Percentiles rank a stretch among this genome's conserved stretches.
phyloP scores from a whole-genome alignment of 2,329 filamentous ascomycete genomes.

The Diaporthe citrichinensis region DNA sequence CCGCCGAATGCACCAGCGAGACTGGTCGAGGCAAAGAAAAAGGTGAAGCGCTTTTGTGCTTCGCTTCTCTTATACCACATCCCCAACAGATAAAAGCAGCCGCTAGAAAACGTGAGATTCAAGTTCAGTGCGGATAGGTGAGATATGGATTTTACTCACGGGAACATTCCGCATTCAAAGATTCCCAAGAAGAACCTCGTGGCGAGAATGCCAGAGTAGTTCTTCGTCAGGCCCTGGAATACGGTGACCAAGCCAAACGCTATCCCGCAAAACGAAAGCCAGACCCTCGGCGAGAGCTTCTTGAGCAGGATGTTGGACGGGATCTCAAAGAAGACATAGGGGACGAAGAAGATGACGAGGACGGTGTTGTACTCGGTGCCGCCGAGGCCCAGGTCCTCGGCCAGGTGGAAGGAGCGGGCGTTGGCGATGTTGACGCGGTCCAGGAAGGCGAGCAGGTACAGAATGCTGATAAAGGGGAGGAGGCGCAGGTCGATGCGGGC shows the following conservation, averaged over 20 bases:
- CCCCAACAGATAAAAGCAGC: slow-evolving; percentile 76
- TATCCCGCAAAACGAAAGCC: slow-evolving; percentile 88
- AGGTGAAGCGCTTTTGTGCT: slow-evolving; percentile 90
- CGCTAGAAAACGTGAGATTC: neutral
- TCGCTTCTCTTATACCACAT: slow-evolving; percentile 94
- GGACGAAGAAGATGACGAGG: slow-evolving; percentile 85
- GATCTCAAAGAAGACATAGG: slow-evolving; percentile 81
- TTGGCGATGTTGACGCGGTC: slow-evolving; percentile 86
- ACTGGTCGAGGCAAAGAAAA: slow-evolving; percentile 91
- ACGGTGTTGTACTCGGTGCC: slow-evolving; percentile 79
- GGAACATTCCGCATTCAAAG: slow-evolving; percentile 83
- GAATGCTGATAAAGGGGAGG: slow-evolving; percentile 79
- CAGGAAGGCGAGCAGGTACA: slow-evolving; percentile 80
- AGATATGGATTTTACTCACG: slow-evolving; percentile 75
- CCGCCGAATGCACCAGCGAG: slow-evolving; percentile 89
- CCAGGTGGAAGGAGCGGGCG: slow-evolving; percentile 77
- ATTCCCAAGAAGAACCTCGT: slow-evolving; percentile 90
- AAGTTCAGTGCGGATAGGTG: fast-evolving
- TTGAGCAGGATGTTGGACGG: slow-evolving; percentile 82
- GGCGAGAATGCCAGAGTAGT: slow-evolving; percentile 81
- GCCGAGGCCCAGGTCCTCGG: slow-evolving; percentile 72
- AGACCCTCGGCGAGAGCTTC: slow-evolving; percentile 74
- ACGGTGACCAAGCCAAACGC: slow-evolving; percentile 83
- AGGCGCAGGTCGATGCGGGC: slow-evolving; percentile 79
- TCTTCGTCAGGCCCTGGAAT: slow-evolving; percentile 82